phyloP scores from a whole-genome alignment of 2,329 filamentous ascomycete genomes.

The Lecanosticta acicola region DNA sequence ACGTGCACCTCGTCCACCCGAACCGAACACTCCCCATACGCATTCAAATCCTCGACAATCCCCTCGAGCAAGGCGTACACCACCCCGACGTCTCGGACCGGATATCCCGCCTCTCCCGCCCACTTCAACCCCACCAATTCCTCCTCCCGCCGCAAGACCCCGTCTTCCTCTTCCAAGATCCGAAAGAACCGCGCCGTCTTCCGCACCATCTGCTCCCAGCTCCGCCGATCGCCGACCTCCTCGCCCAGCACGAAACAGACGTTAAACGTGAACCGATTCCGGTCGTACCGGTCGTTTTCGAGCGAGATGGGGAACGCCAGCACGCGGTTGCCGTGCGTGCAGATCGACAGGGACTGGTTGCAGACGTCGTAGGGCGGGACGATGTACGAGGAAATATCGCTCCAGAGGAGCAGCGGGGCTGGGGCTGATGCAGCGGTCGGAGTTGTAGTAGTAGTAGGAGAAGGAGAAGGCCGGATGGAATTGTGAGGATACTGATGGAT shows the following conservation, averaged over 20 bases:
- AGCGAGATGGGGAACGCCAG: slow-evolving; percentile 88
- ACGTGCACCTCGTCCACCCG: slow-evolving; percentile 22
- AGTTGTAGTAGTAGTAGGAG: slow-evolving; percentile 1
- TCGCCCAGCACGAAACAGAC: slow-evolving; percentile 79
- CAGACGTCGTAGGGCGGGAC: slow-evolving; percentile 94
- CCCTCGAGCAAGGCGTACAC: slow-evolving; percentile 72
- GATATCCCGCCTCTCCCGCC: slow-evolving; percentile 29
- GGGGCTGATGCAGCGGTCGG: neutral
- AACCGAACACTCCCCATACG: slow-evolving; percentile 77
- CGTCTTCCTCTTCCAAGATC: slow-evolving; percentile 85
- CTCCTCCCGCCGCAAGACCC: slow-evolving; percentile 66
- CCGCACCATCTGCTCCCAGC: slow-evolving; percentile 68
- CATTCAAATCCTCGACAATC: slow-evolving; percentile 87
- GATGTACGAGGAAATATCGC: slow-evolving; percentile 82
- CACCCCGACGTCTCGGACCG: slow-evolving; percentile 32
- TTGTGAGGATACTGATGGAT: slow-evolving; percentile 29
- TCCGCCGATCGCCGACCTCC: slow-evolving; percentile 59
- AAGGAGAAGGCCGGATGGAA: slow-evolving; percentile 19
- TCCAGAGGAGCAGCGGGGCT: slow-evolving; percentile 48
- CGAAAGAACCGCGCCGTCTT: slow-evolving; percentile 81
- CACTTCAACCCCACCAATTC: slow-evolving; percentile 25
- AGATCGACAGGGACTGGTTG: slow-evolving; percentile 79
- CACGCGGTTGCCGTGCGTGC: slow-evolving; percentile 69
- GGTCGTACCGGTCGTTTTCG: slow-evolving; percentile 66
- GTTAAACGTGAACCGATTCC: slow-evolving; percentile 96